phyloP scores from a whole-genome alignment of 2,329 filamentous ascomycete genomes.

The Fusarium sterilihyphosum region DNA sequence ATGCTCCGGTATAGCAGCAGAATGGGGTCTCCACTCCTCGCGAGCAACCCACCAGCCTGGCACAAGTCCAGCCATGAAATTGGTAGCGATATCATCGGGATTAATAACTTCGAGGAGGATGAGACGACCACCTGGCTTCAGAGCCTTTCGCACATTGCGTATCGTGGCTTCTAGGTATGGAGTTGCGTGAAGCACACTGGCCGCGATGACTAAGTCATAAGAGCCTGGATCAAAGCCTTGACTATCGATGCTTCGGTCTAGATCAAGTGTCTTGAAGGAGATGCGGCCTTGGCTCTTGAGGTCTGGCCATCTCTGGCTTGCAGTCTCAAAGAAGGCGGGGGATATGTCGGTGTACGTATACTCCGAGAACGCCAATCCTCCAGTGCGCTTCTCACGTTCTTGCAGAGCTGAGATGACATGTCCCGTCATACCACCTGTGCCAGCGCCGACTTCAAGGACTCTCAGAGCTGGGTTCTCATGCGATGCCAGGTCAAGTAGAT shows the following conservation, averaged over 20 bases:
- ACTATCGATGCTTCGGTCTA: background rate
- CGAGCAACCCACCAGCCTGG: slow-evolving; percentile 49
- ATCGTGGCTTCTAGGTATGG: slow-evolving; percentile 39
- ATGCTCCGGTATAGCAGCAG: background rate
- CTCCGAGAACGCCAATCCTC: slow-evolving; percentile 33
- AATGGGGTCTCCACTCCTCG: background rate
- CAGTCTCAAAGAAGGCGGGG: slow-evolving; percentile 46
- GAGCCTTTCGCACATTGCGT: slow-evolving; percentile 16
- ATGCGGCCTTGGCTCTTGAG: background rate
- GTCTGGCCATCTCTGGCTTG: slow-evolving; percentile 17
- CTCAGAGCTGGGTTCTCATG: slow-evolving; percentile 3
- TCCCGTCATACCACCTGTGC: background rate
- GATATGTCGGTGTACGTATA: slow-evolving; percentile 56
- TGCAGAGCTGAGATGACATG: background rate
- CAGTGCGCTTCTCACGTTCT: background rate
- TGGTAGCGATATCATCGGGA: slow-evolving; percentile 1
- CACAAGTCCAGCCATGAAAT: slow-evolving; percentile 40
- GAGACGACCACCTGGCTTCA: slow-evolving; percentile 45
- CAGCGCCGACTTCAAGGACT: slow-evolving; percentile 6
- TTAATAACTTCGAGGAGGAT: slow-evolving; percentile 40
- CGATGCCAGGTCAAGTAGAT: background rate
- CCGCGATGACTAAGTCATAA: slow-evolving; percentile 44
- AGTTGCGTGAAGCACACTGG: slow-evolving; percentile 45
- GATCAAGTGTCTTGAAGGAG: slow-evolving; percentile 43
- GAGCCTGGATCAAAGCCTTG: slow-evolving; percentile 27